These are phyloP conservation scores for Hanseniaspora guilliermondii DNA, from an alignment of 805 yeast species.

Conservation along the genomic window DNA sequence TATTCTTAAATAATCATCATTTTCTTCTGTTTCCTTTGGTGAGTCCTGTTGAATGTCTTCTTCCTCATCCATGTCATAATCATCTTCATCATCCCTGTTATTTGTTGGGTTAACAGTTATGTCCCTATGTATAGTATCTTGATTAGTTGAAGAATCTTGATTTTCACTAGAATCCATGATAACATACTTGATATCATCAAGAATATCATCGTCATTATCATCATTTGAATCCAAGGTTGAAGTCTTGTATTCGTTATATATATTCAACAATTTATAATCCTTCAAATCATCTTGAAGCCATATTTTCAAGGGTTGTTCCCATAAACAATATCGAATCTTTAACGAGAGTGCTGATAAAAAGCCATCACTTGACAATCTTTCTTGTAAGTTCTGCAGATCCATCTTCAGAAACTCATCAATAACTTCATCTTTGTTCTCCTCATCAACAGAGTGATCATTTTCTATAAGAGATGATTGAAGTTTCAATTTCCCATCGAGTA, in stretches of 20 bases:
- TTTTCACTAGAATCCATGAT: conserved; percentile 17
- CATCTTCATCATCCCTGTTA: conserved; percentile 14
- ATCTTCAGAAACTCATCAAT: conserved; percentile 28
- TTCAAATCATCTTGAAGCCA: conserved; percentile 7
- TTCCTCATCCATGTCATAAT: conserved; percentile 17
- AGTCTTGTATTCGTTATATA: background rate
- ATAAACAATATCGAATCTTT: conserved; percentile 52
- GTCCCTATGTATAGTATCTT: background rate
- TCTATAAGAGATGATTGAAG: conserved; percentile 1
- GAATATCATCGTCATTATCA: conserved; percentile 7
- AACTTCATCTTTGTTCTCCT: background rate
- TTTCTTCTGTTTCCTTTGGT: conserved; percentile 14
- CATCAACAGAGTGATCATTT: conserved; percentile 9
- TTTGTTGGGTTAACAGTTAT: too few species aligned
- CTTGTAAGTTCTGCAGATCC: conserved; percentile 31
- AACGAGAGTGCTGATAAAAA: conserved; percentile 47
- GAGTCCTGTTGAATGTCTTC: background rate
- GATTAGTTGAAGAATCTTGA: background rate
- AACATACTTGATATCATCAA: background rate
- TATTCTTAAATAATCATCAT: conserved; percentile 20
- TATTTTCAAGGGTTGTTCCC: conserved; percentile 38
- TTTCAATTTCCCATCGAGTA: conserved; percentile 1
- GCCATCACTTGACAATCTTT: conserved; percentile 33
- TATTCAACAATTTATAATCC: background rate
- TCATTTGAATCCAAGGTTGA: conserved; percentile 20